Evolutionary conservation across 352 stramenopile genomes (phyloP), one percentile per base, ranked within the genome.

Genomic region (Globisporangium rhizosaccharum): DNA sequence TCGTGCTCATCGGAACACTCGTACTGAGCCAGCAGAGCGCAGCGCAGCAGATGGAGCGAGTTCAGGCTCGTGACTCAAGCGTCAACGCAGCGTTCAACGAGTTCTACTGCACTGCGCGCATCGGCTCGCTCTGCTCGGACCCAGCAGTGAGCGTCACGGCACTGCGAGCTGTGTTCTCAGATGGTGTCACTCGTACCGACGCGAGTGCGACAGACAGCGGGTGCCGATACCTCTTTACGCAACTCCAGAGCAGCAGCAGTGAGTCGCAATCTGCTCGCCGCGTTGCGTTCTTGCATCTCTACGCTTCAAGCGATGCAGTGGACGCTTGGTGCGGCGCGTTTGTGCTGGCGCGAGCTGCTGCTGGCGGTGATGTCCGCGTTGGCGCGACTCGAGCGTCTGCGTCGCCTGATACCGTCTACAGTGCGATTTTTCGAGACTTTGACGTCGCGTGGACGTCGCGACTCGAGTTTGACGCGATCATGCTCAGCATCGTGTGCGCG

Each of bases 321-420:
- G 57, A 63, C 42, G 41, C 18, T 2, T 63, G 57, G 49, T 63
- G 57, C 11, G 42, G 57, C 1, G 57, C 46, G n/a, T 47, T 36
- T n/a, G 25, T 63, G 4, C 33, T 25, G 17, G n/a, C 20, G 26
- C 8, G 3, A 20, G 20, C 2, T 36, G 33, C 50, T 33, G 28
- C n/a, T 18, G 26, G 11, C 39, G 11, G 17, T 10, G 14, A 26
- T 6, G 4, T 0, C 12, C 18, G 25, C 14, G n/a, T 1, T 10
- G 26, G 7, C 25, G 5, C 3, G 10, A 56, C 20, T 17, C 15
- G 18, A 28, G 15, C 6, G 23, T 28, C 6, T 6, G 20, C 26
- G n/a, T 30, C 18, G 10, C 49, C 28, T 20, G 18, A 28, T 12
- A 46, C 18, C 25, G 15, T 53, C n/a, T 25, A 53, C 28, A 30